Percentiles rank a stretch among this genome's conserved stretches.
These are phyloP conservation scores for Populus simonii DNA, from an alignment of 345 rosid species.

Conservation along the genomic window DNA sequence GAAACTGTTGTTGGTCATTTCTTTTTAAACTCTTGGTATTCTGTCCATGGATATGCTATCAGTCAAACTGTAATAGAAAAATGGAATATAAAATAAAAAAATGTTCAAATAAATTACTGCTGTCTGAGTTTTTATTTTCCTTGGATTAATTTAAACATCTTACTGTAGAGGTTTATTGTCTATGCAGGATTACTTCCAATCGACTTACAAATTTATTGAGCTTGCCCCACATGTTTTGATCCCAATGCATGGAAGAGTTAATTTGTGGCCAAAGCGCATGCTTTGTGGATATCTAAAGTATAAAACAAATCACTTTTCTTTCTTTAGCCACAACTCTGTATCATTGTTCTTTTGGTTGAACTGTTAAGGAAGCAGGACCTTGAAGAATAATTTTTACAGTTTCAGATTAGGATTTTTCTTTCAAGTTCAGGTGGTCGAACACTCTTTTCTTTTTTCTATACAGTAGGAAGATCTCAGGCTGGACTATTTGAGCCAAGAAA, in stretches of 20 bases:
- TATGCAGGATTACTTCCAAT: constrained; percentile 69
- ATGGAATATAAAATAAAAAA: background rate
- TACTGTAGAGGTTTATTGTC: background rate
- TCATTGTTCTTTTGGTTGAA: background rate
- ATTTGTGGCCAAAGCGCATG: constrained; percentile 83
- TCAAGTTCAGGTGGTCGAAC: no score
- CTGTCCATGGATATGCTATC: background rate
- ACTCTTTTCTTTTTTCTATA: background rate
- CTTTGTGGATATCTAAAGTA: constrained; percentile 87
- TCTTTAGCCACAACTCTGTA: background rate
- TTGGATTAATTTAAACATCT: background rate
- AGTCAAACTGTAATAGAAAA: background rate
- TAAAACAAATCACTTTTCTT: constrained; percentile 8
- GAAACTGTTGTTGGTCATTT: no score
- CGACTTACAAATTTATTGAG: constrained; percentile 83
- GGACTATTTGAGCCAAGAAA: background rate
- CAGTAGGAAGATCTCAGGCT: background rate
- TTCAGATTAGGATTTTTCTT: background rate
- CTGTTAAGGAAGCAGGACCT: background rate
- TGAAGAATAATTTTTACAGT: background rate
- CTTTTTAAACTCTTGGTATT: background rate
- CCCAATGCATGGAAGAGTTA: constrained; percentile 93
- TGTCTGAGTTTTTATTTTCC: background rate
- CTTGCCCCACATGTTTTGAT: constrained; percentile 75
- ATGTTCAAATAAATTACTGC: background rate